Base-by-base conservation (phyloP, 2,329 filamentous ascomycete genomes). In the Fusarium sp. region DNA sequence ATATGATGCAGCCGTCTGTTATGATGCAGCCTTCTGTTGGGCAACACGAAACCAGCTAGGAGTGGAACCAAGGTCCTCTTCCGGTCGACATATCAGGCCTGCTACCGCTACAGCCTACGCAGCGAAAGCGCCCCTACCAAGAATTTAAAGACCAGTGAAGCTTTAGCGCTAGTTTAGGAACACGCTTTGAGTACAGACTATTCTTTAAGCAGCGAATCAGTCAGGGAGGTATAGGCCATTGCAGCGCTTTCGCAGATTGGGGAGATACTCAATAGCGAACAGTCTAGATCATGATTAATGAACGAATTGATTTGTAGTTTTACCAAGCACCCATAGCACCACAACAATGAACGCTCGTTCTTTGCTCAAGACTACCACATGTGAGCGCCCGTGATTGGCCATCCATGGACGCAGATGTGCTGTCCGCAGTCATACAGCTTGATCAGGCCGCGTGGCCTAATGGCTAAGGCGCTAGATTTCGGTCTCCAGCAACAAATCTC, bases 401-500 rank as follows among this genome's bases (percentile, higher is more conserved):
- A 11, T 37, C 18, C 10, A 7, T 37, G 18, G 4, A n/a, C 1
- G 1, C 10, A n/a, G 6, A 37, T 37, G n/a, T 37, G 18, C 4
- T 1, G 10, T 4, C 6, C 6, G 18, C 18, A 7, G 2, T 37
- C 10, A 50, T 50, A 21, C 3, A 50, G 37, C 11, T 50, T 50
- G 12, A 50, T 50, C 46, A 50, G 46, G 46, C 46, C 46, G 46
- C 46, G 46, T 50, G 46, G 46, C 46, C 46, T 50, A 50, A 50
- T 50, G 46, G 46, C 46, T 50, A 50, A 50, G 46, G 46, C 46
- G 46, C 46, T 50, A 50, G 46, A 50, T 50, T 50, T 50, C 46
- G 46, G 46, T 23, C 13, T n/a, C 7, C 30, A 26, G 9, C 10
- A 26, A 1, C 46, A n/a, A 13, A 50, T 50, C 46, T 50, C 46